Percentiles rank a stretch among this genome's conserved stretches.
Conservation (phyloP, 2,329 filamentous ascomycete species). For the Fusarium denticulatum region DNA sequence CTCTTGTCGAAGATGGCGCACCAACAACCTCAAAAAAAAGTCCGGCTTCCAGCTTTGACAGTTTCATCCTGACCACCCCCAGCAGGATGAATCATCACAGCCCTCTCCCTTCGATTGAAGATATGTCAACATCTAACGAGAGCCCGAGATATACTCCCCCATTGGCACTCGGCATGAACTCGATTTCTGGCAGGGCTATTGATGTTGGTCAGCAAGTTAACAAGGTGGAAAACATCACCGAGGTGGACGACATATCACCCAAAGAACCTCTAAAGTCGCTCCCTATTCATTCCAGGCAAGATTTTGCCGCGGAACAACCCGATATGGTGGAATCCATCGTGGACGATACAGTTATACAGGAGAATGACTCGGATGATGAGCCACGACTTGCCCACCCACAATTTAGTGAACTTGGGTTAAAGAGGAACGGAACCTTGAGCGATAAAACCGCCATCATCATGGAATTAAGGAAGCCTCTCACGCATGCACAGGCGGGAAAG, state of each 20-base stretch:
- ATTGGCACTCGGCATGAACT: neutral
- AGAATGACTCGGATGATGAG: neutral
- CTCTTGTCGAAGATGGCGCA: neutral
- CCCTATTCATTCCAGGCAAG: neutral
- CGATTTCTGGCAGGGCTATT: too few species aligned
- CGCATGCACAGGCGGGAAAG: neutral
- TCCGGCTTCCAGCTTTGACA: neutral
- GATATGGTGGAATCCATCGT: neutral
- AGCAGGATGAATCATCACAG: neutral
- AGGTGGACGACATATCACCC: neutral
- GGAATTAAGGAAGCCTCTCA: constrained; percentile 4
- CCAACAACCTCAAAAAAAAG: neutral
- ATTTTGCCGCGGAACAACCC: neutral
- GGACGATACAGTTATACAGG: neutral
- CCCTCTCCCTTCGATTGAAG: neutral
- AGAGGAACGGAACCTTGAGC: constrained; percentile 15
- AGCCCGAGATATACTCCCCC: neutral
- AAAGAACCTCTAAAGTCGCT: neutral
- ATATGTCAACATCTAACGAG: neutral
- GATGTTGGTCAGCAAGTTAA: neutral
- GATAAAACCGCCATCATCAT: neutral
- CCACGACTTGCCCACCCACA: neutral
- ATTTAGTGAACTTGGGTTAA: neutral
- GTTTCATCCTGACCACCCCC: neutral
- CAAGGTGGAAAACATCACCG: neutral